phyloP scores from a whole-genome alignment of 83 land plant species.

The Picea abies region DNA sequence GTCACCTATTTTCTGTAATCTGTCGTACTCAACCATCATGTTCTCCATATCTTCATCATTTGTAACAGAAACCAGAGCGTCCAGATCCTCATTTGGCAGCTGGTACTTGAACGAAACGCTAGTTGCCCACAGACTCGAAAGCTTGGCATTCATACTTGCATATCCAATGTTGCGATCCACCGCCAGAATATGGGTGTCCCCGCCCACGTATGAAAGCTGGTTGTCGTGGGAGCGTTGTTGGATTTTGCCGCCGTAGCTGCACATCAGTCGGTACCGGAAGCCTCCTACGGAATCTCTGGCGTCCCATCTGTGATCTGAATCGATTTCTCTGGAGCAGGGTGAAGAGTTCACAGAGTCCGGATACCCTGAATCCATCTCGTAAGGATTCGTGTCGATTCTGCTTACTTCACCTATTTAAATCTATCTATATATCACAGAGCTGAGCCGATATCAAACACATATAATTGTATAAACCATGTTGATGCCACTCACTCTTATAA shows the following conservation, averaged over 20 bases:
- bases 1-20: slow-evolving; percentile 35
- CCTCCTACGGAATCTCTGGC: neutral
- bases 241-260: slow-evolving; percentile 70
- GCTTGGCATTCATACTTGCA: slow-evolving; percentile 31
- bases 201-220: slow-evolving; percentile 59
- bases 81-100: slow-evolving; percentile 79
- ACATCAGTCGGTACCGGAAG: slow-evolving; percentile 50
- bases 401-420: too few species aligned
- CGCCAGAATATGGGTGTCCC: slow-evolving; percentile 56
- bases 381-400: too few species aligned
- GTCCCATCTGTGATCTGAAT: too few species aligned
- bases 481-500: too few species aligned
- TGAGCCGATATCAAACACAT: too few species aligned
- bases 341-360: too few species aligned
- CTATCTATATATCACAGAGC: too few species aligned
- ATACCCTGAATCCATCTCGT: too few species aligned
- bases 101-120: slow-evolving; percentile 52
- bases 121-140: slow-evolving; percentile 33
- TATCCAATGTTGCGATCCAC: slow-evolving; percentile 36
- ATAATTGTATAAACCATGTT: too few species aligned
- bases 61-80: slow-evolving; percentile 70
- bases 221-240: slow-evolving; percentile 64
- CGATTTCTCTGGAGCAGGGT: too few species aligned
- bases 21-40: slow-evolving; percentile 66
- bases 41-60: slow-evolving; percentile 67